phyloP scores from a whole-genome alignment of 371 early-diverging fungal genomes.

The Mortierella sp. region DNA sequence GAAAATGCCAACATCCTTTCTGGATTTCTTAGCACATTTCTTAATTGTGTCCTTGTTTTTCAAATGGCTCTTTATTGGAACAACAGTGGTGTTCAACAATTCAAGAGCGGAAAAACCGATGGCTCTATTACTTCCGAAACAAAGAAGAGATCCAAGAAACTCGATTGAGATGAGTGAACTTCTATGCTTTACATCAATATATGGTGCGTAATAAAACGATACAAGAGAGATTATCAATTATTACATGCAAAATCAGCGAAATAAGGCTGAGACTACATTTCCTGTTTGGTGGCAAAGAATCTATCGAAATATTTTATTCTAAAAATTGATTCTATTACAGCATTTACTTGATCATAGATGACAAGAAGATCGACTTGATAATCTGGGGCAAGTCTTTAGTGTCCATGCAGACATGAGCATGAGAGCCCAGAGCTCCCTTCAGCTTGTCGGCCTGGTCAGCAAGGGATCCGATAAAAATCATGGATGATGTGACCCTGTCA shows the following conservation, averaged over 20 bases:
- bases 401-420: slow-evolving; percentile 77
- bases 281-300: too few relatives aligned
- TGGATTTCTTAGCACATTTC: slow-evolving; percentile 76
- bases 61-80: slow-evolving; percentile 92
- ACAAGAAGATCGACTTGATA: slow-evolving; percentile 81
- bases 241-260: too few relatives aligned
- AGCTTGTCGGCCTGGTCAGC: slow-evolving; percentile 76
- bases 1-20: slow-evolving; percentile 81
- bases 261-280: too few relatives aligned
- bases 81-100: slow-evolving; percentile 18
- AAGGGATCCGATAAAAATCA: slow-evolving; percentile 80
- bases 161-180: too few relatives aligned
- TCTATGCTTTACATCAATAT: too few relatives aligned
- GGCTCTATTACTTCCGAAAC: slow-evolving; percentile 20
- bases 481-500: slow-evolving; percentile 75
- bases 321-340: too few relatives aligned
- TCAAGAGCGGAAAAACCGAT: slow-evolving; percentile 27
- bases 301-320: too few relatives aligned
- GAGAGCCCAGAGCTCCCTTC: slow-evolving; percentile 72
- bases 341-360: slow-evolving; percentile 74
- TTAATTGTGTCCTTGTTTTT: slow-evolving; percentile 82
- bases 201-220: too few relatives aligned
- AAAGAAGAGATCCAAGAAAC: slow-evolving; percentile 55
- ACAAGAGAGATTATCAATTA: too few relatives aligned
- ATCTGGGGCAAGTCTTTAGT: slow-evolving; percentile 87